Evolutionary conservation across 352 stramenopile genomes (phyloP), one percentile per base, ranked within the genome.

Genomic region (Phytophthora brassicae): DNA sequence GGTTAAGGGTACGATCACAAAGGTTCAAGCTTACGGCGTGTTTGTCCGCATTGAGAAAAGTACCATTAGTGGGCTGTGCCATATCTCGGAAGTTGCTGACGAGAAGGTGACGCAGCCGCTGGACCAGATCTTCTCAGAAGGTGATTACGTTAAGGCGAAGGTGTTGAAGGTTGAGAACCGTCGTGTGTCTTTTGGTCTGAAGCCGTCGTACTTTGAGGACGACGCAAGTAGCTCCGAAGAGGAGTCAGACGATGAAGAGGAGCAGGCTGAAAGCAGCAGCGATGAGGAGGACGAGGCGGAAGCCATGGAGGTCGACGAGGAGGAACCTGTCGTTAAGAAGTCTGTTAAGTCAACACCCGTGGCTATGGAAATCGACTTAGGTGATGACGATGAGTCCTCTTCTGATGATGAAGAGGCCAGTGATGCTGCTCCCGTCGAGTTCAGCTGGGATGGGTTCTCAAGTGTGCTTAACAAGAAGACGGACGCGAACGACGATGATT

Each of bases 111-210:
- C 94, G 43, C 95, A 97, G 60, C 58, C 86, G 63, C 74, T 99
- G 42, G 85, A 90, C 56, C 82, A 94, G 64, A 78, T 99, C 28
- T 99, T 98, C 68, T 86, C 90, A 41, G 89, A 94, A 46, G 95
- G 95, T 41, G 96, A 99, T 77, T 96, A 98, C 59, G 94, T 98
- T 20, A 98, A 98, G 82, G 86, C 96, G n/a, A 93, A 98, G 58
- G 89, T 99, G 31, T 67, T 99, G 19, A 98, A 97, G 75, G 89
- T 97, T 42, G 91, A 98, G 48, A 72, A 89, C 36, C 85, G 89
- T 31, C 87, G 90, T 35, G 77, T 99, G 26, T 97, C 89, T 24
- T 97, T 99, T 28, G 96, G 95, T 38, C 84, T 99, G 33, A 99
- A 99, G 77, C 91, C 94, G 5, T 98, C 95, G 67, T 97, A 98